Conservation (phyloP, 2,329 filamentous ascomycete species). For the Colletotrichum cereale region DNA sequence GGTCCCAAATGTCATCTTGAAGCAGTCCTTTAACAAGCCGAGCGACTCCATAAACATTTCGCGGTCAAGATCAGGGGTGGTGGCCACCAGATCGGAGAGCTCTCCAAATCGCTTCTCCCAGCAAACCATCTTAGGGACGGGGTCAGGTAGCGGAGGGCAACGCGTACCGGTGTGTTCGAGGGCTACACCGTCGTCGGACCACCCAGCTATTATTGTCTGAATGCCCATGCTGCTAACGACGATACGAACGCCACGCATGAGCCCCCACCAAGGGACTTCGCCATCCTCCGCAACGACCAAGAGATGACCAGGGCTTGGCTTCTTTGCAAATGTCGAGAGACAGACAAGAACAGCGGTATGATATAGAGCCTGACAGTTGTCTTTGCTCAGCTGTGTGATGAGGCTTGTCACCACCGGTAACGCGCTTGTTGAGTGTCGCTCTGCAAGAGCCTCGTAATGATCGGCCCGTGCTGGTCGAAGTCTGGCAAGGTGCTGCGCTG, state of each 20-base stretch:
- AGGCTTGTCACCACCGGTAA: constrained; percentile 41
- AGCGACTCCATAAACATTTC: constrained; percentile 22
- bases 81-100: constrained; percentile 35
- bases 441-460: constrained; percentile 40
- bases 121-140: constrained; percentile 21
- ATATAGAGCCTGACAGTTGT: constrained; percentile 44
- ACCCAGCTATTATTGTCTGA: constrained; percentile 39
- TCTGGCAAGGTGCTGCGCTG: constrained; percentile 43
- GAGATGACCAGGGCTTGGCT: constrained; percentile 39
- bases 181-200: constrained; percentile 17
- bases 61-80: constrained; percentile 8
- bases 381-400: constrained; percentile 39
- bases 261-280: constrained; percentile 41
- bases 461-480: constrained; percentile 14
- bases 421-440: constrained; percentile 41
- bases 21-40: constrained; percentile 8
- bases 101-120: constrained; percentile 40
- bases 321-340: constrained; percentile 40
- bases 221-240: constrained; percentile 40
- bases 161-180: constrained; percentile 28
- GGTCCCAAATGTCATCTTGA: constrained; percentile 37
- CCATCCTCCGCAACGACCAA: constrained; percentile 39
- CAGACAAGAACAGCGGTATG: constrained; percentile 44
- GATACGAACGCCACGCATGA: constrained; percentile 41
- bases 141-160: constrained; percentile 11